Conservation (phyloP, 305 asterid species). For the Fraxinus floribunda region DNA sequence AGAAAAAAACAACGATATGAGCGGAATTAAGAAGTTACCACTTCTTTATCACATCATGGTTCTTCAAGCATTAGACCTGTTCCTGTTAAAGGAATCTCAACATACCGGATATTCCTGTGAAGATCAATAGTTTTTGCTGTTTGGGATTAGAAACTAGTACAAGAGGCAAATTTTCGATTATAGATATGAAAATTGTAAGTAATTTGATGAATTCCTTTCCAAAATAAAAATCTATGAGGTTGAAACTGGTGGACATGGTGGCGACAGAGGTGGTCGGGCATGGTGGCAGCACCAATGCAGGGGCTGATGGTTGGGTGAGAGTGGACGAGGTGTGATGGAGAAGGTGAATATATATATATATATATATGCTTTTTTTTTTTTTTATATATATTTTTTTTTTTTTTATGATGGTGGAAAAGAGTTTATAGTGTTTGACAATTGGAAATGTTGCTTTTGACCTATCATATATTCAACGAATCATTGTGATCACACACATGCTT, state of each 20-base stretch:
- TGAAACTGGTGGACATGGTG: neutral
- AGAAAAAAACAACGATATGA: neutral
- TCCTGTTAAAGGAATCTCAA: neutral
- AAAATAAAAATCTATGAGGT: neutral
- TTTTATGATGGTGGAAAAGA: neutral
- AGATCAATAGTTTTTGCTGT: neutral
- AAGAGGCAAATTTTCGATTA: neutral
- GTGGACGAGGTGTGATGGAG: neutral
- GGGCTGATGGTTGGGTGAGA: neutral
- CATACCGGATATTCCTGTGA: neutral
- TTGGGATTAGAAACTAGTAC: neutral
- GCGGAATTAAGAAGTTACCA: neutral
- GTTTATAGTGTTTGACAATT: neutral
- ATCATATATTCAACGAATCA: neutral
- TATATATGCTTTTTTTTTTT: neutral
- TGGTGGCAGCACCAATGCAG: neutral
- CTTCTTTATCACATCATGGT: neutral
- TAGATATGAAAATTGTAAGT: neutral
- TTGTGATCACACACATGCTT: conserved; percentile 14
- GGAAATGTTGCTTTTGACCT: conserved; percentile 7
- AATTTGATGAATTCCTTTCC: neutral
- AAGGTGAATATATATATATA: neutral
- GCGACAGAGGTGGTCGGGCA: neutral
- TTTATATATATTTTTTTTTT: neutral
- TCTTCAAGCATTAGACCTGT: neutral